These are phyloP conservation scores for Pichia deserticola DNA, from an alignment of 805 yeast species.

Conservation along the genomic window DNA sequence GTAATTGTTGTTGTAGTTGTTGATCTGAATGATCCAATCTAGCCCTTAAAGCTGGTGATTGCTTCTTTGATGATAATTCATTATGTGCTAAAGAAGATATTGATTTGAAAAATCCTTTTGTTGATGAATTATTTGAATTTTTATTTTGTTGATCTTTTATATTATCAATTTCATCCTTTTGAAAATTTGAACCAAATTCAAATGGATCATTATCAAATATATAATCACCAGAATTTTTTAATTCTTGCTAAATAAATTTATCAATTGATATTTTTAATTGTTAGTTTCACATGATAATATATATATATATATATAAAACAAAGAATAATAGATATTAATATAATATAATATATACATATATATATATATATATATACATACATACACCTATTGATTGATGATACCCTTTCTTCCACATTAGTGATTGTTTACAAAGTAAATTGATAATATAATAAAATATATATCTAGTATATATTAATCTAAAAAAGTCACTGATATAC, in stretches of 20 bases:
- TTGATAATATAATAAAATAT: too few relatives aligned
- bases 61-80: constrained; percentile 2
- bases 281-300: neutral
- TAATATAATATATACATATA: neutral
- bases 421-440: too few relatives aligned
- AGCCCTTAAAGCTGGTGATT: constrained; percentile 8
- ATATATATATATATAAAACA: neutral
- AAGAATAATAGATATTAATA: neutral
- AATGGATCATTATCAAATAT: constrained; percentile 7
- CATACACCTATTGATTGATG: constrained; percentile 27
- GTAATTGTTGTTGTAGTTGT: too few relatives aligned
- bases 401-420: constrained; percentile 28
- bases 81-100: constrained; percentile 10
- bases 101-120: constrained; percentile 6
- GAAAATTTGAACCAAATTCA: constrained; percentile 4
- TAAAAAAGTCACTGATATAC: too few relatives aligned
- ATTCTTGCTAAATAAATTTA: neutral
- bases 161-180: neutral
- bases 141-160: neutral
- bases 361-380: neutral
- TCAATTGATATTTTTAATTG: neutral
- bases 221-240: constrained; percentile 4
- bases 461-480: too few relatives aligned
- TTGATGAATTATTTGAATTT: constrained; percentile 2
- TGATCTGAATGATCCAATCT: constrained; percentile 8